Percentiles rank a stretch among this genome's conserved stretches.
Conservation (phyloP, 2,329 filamentous ascomycete species). For the Allantophomopsis cytisporea region DNA sequence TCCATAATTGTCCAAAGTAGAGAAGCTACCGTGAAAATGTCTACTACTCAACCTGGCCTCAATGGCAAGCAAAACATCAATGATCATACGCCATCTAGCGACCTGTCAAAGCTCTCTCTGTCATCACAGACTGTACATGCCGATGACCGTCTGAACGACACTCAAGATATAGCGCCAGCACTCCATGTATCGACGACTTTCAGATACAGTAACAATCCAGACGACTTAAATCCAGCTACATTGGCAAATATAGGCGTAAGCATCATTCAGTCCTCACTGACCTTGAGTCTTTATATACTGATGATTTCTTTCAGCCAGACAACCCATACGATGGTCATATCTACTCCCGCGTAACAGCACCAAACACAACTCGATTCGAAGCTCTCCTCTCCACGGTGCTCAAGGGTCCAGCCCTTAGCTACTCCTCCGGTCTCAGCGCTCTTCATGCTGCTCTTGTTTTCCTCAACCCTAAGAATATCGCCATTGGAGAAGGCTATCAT, state of each 20-base stretch:
- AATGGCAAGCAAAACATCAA: constrained; percentile 6
- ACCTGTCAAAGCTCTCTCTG: constrained; percentile 29
- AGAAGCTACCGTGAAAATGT: constrained; percentile 3
- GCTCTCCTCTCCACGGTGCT: constrained; percentile 64
- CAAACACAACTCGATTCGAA: constrained; percentile 78
- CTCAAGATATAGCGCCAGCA: constrained; percentile 73
- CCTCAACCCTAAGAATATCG: constrained; percentile 69
- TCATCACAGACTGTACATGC: constrained; percentile 70
- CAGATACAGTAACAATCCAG: constrained; percentile 62
- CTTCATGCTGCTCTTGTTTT: constrained; percentile 81
- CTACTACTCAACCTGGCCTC: constrained; percentile 4
- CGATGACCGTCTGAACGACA: constrained; percentile 62
- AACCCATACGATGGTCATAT: constrained; percentile 51
- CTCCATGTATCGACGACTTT: constrained; percentile 89
- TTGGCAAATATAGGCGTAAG: constrained; percentile 43
- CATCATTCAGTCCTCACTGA: constrained; percentile 1
- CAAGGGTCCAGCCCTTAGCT: constrained; percentile 57
- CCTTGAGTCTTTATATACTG: background rate
- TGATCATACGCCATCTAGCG: constrained; percentile 4
- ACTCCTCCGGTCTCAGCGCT: constrained; percentile 73
- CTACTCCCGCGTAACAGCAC: constrained; percentile 71
- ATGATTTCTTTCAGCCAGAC: constrained; percentile 23
- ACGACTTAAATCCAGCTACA: constrained; percentile 32
- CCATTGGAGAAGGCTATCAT: constrained; percentile 80
- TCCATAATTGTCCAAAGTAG: too few relatives aligned